Evolutionary conservation across 1,284 basidiomycete species (phyloP), one percentile per base, ranked within the genome.

Genomic region (Butyriboletus appendiculatus): DNA sequence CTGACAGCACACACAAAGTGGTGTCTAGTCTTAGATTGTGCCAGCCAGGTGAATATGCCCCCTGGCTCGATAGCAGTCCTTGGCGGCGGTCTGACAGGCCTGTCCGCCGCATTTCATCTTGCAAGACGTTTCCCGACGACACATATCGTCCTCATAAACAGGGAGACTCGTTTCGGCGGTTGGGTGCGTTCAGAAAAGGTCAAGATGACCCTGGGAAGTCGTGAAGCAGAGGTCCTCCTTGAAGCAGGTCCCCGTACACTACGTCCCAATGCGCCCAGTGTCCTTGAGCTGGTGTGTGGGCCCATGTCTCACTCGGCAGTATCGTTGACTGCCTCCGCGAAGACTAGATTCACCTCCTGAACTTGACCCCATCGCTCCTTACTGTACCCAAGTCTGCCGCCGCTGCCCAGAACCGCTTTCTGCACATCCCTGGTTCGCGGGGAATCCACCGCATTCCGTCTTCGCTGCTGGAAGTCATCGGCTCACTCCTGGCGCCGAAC

Each of bases 181-280:
- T 98, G 94, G 94, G 82, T 94, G 1, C 75, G 75, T 53, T 86
- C 86, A 59, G 76, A 88, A 56, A 78, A 81, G 1, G 74, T 88
- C n/a, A 57, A 70, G 8, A 64, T 35, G 7, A 22, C 46, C 39
- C 37, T 49, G 47, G 45, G 57, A 2, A 62, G 74, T 20, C 77
- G 75, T 2, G 66, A 71, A 43, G 73, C 71, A 48, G 62, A 73
- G 4, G 77, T 90, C 12, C 63, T 90, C 5, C 74, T 96, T 16
- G 94, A 97, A 74, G 79, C 81, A 30, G 94, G 94, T 0, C 94
- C 94, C 33, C 76, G 94, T 38, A 94, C 90, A 16, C 75, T 96
- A 22, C 76, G 93, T 33, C 91, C 93, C 0, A 85, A 84, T 56
- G 84, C 88, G 2, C 80, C 81, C 55, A 75, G 83, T 4, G 76